Conservation (phyloP, 305 asterid species). For the Solanum aculeatissimum region DNA sequence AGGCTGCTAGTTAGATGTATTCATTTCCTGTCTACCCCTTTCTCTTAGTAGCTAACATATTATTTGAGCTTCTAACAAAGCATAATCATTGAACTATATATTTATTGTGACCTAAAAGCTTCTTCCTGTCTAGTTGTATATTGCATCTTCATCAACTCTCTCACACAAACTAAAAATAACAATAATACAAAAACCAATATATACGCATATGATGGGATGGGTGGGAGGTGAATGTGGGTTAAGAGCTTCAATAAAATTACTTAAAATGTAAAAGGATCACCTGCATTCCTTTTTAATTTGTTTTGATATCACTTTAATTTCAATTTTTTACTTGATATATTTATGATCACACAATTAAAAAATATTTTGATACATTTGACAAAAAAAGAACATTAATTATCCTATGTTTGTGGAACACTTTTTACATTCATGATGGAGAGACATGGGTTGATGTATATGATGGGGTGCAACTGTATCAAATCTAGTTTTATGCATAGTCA, state of each 20-base stretch:
- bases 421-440: background rate
- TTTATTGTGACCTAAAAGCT: background rate
- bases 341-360: too few relatives aligned
- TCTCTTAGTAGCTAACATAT: conserved; percentile 35
- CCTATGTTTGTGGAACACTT: background rate
- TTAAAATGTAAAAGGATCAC: too few relatives aligned
- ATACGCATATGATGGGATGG: background rate
- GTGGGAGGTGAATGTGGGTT: background rate
- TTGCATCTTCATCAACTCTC: background rate
- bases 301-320: too few relatives aligned
- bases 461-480: background rate
- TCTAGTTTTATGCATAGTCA: background rate
- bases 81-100: conserved; percentile 20
- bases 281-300: too few relatives aligned
- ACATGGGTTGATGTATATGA: background rate
- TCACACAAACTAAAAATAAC: background rate
- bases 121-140: background rate
- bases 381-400: too few relatives aligned
- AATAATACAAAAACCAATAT: background rate
- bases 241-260: background rate
- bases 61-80: conserved; percentile 3
- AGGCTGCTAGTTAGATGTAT: conserved; percentile 46
- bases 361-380: too few relatives aligned
- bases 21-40: conserved; percentile 17
- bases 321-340: too few relatives aligned